These are phyloP conservation scores for Hysterangium stoloniferum DNA, from an alignment of 768 basidiomycete species.

Conservation along the genomic window DNA sequence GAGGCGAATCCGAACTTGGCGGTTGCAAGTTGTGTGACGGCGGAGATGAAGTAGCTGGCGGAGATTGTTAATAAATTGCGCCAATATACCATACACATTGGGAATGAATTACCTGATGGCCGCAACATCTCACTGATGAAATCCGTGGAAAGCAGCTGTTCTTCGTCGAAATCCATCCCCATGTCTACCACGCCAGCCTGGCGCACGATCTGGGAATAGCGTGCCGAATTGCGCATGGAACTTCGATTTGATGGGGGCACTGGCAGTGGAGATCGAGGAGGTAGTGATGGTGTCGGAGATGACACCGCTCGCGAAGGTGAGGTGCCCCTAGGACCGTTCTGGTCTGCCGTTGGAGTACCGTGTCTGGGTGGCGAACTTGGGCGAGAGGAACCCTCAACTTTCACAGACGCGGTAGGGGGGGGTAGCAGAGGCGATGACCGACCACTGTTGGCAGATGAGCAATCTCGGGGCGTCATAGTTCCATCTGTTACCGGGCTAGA, in stretches of 20 bases:
- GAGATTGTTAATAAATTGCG: too few species aligned
- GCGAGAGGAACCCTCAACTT: background rate
- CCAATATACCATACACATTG: background rate
- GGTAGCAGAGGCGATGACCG: constrained; percentile 1
- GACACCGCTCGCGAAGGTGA: constrained; percentile 32
- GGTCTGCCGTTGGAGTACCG: background rate
- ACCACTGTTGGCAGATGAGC: background rate
- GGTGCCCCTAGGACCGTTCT: constrained; percentile 26
- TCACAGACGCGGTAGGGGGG: background rate
- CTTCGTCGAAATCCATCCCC: constrained; percentile 47
- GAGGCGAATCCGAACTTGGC: background rate
- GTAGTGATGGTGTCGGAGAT: constrained; percentile 23
- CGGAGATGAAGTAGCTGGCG: too few species aligned
- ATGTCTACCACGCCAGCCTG: constrained; percentile 55
- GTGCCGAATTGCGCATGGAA: background rate
- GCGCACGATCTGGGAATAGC: constrained; percentile 45
- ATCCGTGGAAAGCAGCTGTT: constrained; percentile 49
- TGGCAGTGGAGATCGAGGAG: constrained; percentile 18
- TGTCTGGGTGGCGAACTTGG: background rate
- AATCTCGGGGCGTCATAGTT: background rate
- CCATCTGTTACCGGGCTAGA: background rate
- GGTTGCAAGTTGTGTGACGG: too few species aligned
- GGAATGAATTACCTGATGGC: background rate
- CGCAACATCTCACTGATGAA: constrained; percentile 40
- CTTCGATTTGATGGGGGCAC: constrained; percentile 6